phyloP scores from a whole-genome alignment of 306 rosid species.

The Rosa multiflora region DNA sequence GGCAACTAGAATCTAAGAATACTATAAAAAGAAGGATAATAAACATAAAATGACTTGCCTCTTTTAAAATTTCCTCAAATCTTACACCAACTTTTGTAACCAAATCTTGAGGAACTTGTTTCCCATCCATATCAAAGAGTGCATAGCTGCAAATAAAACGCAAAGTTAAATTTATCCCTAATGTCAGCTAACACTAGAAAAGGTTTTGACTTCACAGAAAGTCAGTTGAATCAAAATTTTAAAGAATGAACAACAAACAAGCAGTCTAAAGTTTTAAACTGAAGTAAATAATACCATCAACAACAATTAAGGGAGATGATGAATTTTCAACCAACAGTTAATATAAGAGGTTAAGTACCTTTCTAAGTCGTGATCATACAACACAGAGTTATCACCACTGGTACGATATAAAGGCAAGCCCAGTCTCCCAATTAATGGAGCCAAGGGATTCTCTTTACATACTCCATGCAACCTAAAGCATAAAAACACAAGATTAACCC shows the following conservation, averaged over 20 bases:
- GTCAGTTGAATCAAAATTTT: background rate
- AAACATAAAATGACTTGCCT: slow-evolving; percentile 45
- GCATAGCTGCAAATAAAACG: slow-evolving; percentile 66
- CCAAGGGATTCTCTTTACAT: slow-evolving; percentile 91
- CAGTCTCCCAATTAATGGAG: slow-evolving; percentile 84
- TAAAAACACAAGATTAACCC: background rate
- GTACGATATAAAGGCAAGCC: slow-evolving; percentile 96
- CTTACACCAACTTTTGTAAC: slow-evolving; percentile 70
- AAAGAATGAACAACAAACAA: background rate
- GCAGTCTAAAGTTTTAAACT: background rate
- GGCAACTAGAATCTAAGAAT: background rate
- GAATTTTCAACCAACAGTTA: background rate
- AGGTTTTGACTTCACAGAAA: background rate
- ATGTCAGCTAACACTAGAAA: slow-evolving; percentile 13
- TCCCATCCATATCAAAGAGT: slow-evolving; percentile 94
- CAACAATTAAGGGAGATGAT: background rate
- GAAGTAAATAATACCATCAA: background rate
- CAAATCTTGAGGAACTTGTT: slow-evolving; percentile 86
- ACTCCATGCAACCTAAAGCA: slow-evolving; percentile 95
- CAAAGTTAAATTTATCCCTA: background rate
- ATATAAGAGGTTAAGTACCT: slow-evolving; percentile 43
- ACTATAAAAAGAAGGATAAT: background rate
- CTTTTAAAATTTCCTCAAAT: slow-evolving; percentile 71
- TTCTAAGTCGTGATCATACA: slow-evolving; percentile 96
- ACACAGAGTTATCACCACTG: slow-evolving; percentile 93